Conservation (phyloP, 805 yeast species). For the Zygosaccharomyces siamensis region DNA sequence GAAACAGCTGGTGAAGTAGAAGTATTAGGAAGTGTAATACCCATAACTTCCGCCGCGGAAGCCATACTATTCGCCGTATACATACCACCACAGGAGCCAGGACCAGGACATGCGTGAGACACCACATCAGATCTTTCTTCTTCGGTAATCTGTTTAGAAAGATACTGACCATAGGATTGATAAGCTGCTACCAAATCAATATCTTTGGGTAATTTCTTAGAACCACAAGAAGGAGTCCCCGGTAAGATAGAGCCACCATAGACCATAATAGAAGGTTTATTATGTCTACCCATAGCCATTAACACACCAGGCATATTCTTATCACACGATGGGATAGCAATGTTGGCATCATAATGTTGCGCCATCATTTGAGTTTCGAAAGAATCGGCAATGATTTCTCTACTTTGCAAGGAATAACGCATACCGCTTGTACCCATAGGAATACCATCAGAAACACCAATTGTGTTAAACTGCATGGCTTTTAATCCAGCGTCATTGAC, state of each 20-base stretch:
- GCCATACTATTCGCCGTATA: conserved; percentile 99
- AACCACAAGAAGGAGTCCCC: conserved; percentile 71
- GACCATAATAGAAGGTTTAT: conserved; percentile 85
- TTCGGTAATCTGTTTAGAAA: conserved; percentile 71
- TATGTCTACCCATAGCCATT: conserved; percentile 90
- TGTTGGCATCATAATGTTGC: conserved; percentile 92
- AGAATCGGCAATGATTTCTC: conserved; percentile 97
- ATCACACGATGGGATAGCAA: conserved; percentile 95
- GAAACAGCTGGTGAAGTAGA: conserved; percentile 89
- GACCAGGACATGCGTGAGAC: conserved; percentile 90
- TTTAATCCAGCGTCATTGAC: conserved; percentile 87
- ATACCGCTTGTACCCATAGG: conserved; percentile 98
- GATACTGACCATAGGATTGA: conserved; percentile 93
- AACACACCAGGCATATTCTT: conserved; percentile 96
- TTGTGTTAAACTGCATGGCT: conserved; percentile 96
- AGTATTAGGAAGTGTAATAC: conserved; percentile 91
- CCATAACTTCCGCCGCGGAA: conserved; percentile 94
- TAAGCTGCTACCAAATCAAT: conserved; percentile 92
- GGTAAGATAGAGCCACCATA: conserved; percentile 93
- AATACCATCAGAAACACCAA: conserved; percentile 97
- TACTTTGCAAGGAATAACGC: conserved; percentile 93
- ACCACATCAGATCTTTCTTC: conserved; percentile 78
- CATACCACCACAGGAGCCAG: conserved; percentile 99
- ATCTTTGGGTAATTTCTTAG: conserved; percentile 61
- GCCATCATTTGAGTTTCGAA: conserved; percentile 95